Evolutionary conservation across 805 yeast genomes (phyloP).

Genomic region (Limtongia smithiae): DNA sequence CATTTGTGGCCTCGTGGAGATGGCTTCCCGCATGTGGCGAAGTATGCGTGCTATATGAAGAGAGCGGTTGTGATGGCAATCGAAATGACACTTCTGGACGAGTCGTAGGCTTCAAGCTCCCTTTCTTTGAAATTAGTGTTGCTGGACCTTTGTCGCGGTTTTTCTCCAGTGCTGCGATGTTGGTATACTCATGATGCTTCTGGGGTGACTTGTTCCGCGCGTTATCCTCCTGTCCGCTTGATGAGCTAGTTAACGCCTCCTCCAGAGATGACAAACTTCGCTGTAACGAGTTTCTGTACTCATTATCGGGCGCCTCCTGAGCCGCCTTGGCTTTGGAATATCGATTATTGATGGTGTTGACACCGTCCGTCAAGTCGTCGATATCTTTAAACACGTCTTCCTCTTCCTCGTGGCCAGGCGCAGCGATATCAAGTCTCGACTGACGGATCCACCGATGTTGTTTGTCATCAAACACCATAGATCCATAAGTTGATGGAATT

Average conservation of each 20-base stretch:
- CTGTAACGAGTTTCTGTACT: constrained; percentile 11
- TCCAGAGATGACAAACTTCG: constrained; percentile 20
- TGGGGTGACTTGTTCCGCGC: constrained; percentile 12
- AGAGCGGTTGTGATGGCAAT: too few species aligned
- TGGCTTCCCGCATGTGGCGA: constrained; percentile 11
- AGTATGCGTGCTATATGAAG: too few species aligned
- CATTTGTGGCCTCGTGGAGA: constrained; percentile 39
- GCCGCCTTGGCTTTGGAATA: background rate
- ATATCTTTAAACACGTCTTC: constrained; percentile 33
- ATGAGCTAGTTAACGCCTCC: constrained; percentile 10
- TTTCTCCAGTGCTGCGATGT: background rate
- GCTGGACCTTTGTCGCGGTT: background rate
- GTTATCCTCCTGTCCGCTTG: background rate
- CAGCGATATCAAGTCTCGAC: constrained; percentile 2
- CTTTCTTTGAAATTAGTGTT: background rate
- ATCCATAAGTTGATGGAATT: constrained; percentile 24
- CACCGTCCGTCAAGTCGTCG: constrained; percentile 26
- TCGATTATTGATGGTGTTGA: background rate
- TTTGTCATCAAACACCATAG: constrained; percentile 30
- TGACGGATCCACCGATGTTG: constrained; percentile 28
- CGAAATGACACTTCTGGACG: constrained; percentile 25
- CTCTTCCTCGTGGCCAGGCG: constrained; percentile 15
- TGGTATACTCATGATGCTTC: constrained; percentile 4
- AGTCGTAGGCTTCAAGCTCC: background rate
- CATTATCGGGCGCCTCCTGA: constrained; percentile 16